Percentiles rank a stretch among this genome's conserved stretches.
Evolutionary conservation across 352 stramenopile species (phyloP).

Genomic region (Pythium sp.): DNA sequence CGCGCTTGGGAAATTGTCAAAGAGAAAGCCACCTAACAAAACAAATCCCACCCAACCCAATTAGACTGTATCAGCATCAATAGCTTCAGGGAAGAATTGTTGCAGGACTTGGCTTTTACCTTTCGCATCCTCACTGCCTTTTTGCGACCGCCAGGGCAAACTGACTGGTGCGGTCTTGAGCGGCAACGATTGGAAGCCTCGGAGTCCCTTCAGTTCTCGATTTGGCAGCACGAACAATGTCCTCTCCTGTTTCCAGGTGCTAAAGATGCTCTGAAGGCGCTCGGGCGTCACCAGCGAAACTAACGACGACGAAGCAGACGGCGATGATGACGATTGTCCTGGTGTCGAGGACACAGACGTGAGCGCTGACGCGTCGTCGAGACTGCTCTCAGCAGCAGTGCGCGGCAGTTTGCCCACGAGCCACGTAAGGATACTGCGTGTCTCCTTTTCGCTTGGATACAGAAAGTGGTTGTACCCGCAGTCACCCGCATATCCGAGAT

Average conservation of each 20-base stretch:
- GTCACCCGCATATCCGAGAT: constrained; percentile 77
- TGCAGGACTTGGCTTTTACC: constrained; percentile 1
- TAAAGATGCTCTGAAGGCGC: constrained; percentile 33
- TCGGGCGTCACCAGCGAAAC: constrained; percentile 1
- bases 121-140: neutral
- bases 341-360: neutral
- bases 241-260: constrained; percentile 45
- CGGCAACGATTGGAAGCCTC: constrained; percentile 49
- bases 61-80: neutral
- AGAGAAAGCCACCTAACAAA: constrained; percentile 20
- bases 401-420: constrained; percentile 74
- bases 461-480: constrained; percentile 89
- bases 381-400: constrained; percentile 9
- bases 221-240: constrained; percentile 48
- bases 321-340: constrained; percentile 4
- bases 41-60: neutral
- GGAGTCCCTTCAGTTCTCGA: constrained; percentile 27
- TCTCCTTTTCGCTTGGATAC: constrained; percentile 84
- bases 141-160: constrained; percentile 32
- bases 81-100: neutral
- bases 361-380: constrained; percentile 15
- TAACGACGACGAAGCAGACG: neutral
- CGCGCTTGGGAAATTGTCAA: constrained; percentile 31
- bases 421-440: constrained; percentile 76
- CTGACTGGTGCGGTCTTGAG: constrained; percentile 35